Conservation (phyloP, 495 filamentous ascomycete species). For the Saxophila tyrrhenica region DNA sequence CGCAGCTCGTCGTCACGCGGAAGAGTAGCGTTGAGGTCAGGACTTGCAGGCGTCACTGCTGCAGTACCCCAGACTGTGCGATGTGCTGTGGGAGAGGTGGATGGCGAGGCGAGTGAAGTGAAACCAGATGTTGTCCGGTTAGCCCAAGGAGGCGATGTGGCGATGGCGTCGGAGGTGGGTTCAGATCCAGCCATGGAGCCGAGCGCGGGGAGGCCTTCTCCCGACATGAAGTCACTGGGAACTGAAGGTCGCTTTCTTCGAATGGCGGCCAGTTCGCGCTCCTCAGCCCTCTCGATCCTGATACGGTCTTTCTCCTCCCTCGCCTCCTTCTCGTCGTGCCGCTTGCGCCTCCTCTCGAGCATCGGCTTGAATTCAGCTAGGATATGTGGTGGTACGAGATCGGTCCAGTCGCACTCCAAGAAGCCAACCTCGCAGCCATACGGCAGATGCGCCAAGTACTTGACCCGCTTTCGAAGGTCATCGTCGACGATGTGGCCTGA, state of each 20-base stretch:
- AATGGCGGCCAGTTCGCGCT: conserved; percentile 30
- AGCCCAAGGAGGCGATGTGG: conserved; percentile 49
- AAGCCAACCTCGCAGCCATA: conserved; percentile 89
- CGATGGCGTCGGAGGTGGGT: conserved; percentile 32
- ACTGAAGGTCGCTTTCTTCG: conserved; percentile 27
- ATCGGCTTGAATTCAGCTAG: conserved; percentile 62
- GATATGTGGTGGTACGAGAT: conserved; percentile 66
- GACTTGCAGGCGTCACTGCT: conserved; percentile 43
- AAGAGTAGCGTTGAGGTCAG: conserved; percentile 27
- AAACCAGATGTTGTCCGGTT: conserved; percentile 38
- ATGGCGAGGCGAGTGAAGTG: conserved; percentile 56
- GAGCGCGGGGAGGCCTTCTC: conserved; percentile 53
- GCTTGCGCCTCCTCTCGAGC: conserved; percentile 64
- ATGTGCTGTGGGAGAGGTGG: conserved; percentile 59
- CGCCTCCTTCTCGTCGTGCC: conserved; percentile 74
- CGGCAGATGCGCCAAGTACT: conserved; percentile 85
- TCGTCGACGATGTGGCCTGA: conserved; percentile 88
- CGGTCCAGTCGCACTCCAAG: conserved; percentile 94
- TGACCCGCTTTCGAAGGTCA: conserved; percentile 70
- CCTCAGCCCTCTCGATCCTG: conserved; percentile 75
- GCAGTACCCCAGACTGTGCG: conserved; percentile 86
- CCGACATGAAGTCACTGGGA: conserved; percentile 22
- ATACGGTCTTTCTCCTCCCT: conserved; percentile 85
- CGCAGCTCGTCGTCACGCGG: conserved; percentile 20
- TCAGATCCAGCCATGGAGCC: conserved; percentile 31